Percentiles rank a stretch among this genome's conserved stretches.
Conservation (phyloP, 495 filamentous ascomycete species). For the Podospora tetraspora region DNA sequence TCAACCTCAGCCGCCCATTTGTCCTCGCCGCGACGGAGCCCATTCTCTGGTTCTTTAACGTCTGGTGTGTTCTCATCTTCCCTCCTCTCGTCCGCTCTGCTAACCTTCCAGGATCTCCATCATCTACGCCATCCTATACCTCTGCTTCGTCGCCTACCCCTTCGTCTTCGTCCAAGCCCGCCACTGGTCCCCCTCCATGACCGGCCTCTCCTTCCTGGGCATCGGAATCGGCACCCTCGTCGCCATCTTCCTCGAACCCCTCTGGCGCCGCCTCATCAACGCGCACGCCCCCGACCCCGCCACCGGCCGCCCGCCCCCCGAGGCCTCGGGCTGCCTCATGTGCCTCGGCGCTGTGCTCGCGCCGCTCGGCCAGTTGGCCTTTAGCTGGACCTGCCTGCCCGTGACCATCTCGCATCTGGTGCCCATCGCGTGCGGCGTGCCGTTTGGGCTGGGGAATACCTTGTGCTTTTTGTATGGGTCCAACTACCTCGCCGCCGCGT, state of each 20-base stretch:
- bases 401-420: slow-evolving; percentile 67
- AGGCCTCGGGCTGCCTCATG: slow-evolving; percentile 68
- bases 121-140: slow-evolving; percentile 69
- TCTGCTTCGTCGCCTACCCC: slow-evolving; percentile 81
- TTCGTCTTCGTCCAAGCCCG: slow-evolving; percentile 70
- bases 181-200: slow-evolving; percentile 66
- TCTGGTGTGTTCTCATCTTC: slow-evolving; percentile 37
- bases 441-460: slow-evolving; percentile 73
- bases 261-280: slow-evolving; percentile 70
- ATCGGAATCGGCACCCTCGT: slow-evolving; percentile 72
- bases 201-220: slow-evolving; percentile 73
- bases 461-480: slow-evolving; percentile 73
- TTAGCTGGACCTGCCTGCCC: slow-evolving; percentile 75
- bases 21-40: slow-evolving; percentile 75
- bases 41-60: slow-evolving; percentile 79
- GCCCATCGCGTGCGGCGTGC: slow-evolving; percentile 70
- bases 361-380: slow-evolving; percentile 69
- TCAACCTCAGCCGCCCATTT: slow-evolving; percentile 72
- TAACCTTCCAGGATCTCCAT: slow-evolving; percentile 38
- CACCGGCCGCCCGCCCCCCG: slow-evolving; percentile 62
- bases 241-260: slow-evolving; percentile 60
- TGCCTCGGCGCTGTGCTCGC: slow-evolving; percentile 63
- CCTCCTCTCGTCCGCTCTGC: not conserved
- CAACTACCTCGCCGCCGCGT: slow-evolving; percentile 72
- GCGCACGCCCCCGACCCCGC: slow-evolving; percentile 59